Evolutionary conservation across 2,329 filamentous ascomycete species (phyloP), one percentile per base, ranked within the genome.

Genomic region (Pseudocercospora musae): DNA sequence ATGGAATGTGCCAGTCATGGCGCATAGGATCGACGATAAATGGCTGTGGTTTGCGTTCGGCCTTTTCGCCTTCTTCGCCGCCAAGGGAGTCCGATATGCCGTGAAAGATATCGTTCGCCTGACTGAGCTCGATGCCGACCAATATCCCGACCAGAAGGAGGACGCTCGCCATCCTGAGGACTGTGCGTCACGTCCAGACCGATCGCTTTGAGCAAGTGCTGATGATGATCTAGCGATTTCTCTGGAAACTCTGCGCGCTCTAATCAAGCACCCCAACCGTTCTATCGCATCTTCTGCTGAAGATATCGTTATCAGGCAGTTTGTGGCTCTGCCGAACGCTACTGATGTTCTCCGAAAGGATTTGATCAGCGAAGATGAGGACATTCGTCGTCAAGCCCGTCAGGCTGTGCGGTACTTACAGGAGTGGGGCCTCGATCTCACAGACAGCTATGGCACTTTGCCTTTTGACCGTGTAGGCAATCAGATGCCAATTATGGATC

Each of bases 71-170:
- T 84, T 87, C 69, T 76, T 83, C 68, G 78, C 89, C 64, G 74
- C 88, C 60, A 79, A 81, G 62, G 79, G 81, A 57, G 85, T 91
- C 75, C 81, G 82, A 65, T 75, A 81, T 40, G 80, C 85, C 59
- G 84, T 93, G 49, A 78, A 79, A 61, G 77, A 83, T 59, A 85
- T 88, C 68, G 83, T 87, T 67, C 81, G 86, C 69, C 81, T 87
- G 58, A 88, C 88, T 66, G 83, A 87, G 74, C 85, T 95, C 71
- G 66, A 70, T 52, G 86, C 86, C 73, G 85, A 89, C 56, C 85
- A 88, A 68, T 90, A 90, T 73, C 89, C 91, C 66, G 89, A 87
- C 13, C 87, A 92, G 73, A 86, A 89, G 23, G 90, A 88, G 1
- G 89, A 92, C 71, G 89, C 92, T 71, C 84, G 69, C 29, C 62